Base-by-base conservation (phyloP, 441 rosid species). In the Mallotus repandus region DNA sequence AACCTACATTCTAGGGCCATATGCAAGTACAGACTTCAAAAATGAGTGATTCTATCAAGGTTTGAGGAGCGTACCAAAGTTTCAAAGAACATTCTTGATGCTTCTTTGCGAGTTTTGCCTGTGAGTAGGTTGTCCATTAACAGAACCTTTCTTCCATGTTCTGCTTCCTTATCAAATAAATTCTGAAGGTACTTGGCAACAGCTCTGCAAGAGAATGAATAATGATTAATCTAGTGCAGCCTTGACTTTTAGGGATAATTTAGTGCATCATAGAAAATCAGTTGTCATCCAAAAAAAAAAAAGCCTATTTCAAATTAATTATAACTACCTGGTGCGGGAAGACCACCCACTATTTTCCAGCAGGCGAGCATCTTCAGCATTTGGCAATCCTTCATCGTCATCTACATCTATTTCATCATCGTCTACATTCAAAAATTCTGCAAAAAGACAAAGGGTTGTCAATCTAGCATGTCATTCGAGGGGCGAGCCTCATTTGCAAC, bases 41-140 rank as follows among this genome's bases (percentile, higher is more conserved):
- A 49, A 48, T 9, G 22, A 46, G 18, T 54, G 56, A 67, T 67
- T 57, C 16, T 8, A 13, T 22, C 16, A 7, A 18, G 25, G 69
- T 68, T 19, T 22, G 64, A 68, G 38, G 38, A 49, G 70, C 94
- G 70, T 89, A 96, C 99, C 98, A 96, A 83, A 68, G 98, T 89
- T 81, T 96, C 99, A 18, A 96, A 96, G 77, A 96, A 96, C 99
- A 96, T 86, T 79, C 99, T 91, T 2, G 98, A 91, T 46, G 99
- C 99, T 83, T 96, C 99, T 83, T 92, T 96, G 63, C 98, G 97
- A 48, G 99, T 96, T 90, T 96, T 96, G 69, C 97, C 96, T 55
- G 87, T 80, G 71, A 96, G 84, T 53, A 96, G 89, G 66, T 74
- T 83, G 82, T 92, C 98, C 81, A 92, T 78, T 7, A 84, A 82